phyloP scores from a whole-genome alignment of 2,329 filamentous ascomycete genomes.

The Talaromyces marneffei region DNA sequence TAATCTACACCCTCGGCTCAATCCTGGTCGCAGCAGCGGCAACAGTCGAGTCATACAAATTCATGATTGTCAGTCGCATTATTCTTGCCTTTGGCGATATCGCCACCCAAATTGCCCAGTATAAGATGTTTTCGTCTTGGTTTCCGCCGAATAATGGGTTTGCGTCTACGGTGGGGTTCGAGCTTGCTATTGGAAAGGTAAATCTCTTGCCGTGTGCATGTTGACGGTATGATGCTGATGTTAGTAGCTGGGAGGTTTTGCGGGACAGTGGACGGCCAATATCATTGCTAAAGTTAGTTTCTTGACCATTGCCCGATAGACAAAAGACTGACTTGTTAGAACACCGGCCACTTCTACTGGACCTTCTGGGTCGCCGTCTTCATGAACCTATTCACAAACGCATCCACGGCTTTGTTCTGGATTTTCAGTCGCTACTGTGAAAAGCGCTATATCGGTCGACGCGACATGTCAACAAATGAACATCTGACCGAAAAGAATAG shows the following conservation, averaged over 20 bases:
- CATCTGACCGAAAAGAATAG: slow-evolving; percentile 55
- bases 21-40: slow-evolving; percentile 56
- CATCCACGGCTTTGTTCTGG: slow-evolving; percentile 50
- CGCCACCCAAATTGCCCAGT: slow-evolving; percentile 59
- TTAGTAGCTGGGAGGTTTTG: slow-evolving; percentile 49
- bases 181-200: slow-evolving; percentile 54
- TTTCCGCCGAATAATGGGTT: slow-evolving; percentile 58
- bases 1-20: slow-evolving; percentile 53
- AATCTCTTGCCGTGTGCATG: too few relatives aligned
- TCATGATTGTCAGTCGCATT: slow-evolving; percentile 56
- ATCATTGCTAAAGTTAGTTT: slow-evolving; percentile 46
- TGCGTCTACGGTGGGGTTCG: slow-evolving; percentile 56
- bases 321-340: slow-evolving; percentile 24
- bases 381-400: slow-evolving; percentile 60
- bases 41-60: slow-evolving; percentile 50
- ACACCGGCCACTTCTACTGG: slow-evolving; percentile 56
- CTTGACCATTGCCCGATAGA: neutral
- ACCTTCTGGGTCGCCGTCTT: slow-evolving; percentile 60
- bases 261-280: slow-evolving; percentile 56
- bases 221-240: neutral
- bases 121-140: slow-evolving; percentile 61
- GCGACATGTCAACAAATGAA: slow-evolving; percentile 55
- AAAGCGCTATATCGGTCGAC: slow-evolving; percentile 42
- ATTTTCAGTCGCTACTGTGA: slow-evolving; percentile 51
- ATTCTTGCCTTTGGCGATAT: slow-evolving; percentile 57